These are phyloP conservation scores for Suhomyces pyralidae DNA, from an alignment of 805 yeast species.

Conservation along the genomic window DNA sequence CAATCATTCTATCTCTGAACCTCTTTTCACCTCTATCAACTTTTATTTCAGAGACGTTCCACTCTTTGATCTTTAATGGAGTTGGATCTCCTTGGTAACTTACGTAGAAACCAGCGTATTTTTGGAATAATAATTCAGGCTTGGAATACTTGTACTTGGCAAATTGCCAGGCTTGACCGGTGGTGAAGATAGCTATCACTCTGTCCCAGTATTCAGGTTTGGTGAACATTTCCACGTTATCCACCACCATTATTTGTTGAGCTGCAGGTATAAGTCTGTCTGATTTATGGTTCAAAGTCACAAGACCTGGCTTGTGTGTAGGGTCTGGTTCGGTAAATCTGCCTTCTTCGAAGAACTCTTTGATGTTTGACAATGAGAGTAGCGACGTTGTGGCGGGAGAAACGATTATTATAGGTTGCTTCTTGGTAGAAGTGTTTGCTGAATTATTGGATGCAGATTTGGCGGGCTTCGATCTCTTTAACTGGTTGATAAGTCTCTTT, in stretches of 20 bases:
- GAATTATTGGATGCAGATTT: conserved; percentile 63
- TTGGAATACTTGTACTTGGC: conserved; percentile 78
- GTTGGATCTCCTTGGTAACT: conserved; percentile 74
- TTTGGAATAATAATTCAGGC: conserved; percentile 78
- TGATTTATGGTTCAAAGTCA: conserved; percentile 54
- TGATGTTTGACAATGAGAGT: conserved; percentile 38
- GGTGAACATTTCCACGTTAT: conserved; percentile 74
- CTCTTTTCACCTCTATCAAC: conserved; percentile 76
- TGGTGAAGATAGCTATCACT: conserved; percentile 91
- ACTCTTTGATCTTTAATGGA: conserved; percentile 70
- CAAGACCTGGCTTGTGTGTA: conserved; percentile 37
- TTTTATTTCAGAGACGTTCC: conserved; percentile 83
- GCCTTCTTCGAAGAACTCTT: conserved; percentile 63
- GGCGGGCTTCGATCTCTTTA: conserved; percentile 53
- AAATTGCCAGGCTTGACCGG: conserved; percentile 98
- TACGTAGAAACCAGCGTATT: conserved; percentile 78
- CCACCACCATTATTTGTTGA: conserved; percentile 74
- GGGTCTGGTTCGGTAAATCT: conserved; percentile 53
- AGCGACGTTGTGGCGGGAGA: conserved; percentile 45
- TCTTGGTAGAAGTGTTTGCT: conserved; percentile 19
- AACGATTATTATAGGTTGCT: conserved; percentile 43
- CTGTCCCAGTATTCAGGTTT: conserved; percentile 98
- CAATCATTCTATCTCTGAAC: conserved; percentile 85
- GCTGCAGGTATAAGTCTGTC: conserved; percentile 50
- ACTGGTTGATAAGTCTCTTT: conserved; percentile 50